Percentiles rank a stretch among this genome's conserved stretches.
phyloP scores from a whole-genome alignment of 345 rosid species.

The Conringia planisiliqua region DNA sequence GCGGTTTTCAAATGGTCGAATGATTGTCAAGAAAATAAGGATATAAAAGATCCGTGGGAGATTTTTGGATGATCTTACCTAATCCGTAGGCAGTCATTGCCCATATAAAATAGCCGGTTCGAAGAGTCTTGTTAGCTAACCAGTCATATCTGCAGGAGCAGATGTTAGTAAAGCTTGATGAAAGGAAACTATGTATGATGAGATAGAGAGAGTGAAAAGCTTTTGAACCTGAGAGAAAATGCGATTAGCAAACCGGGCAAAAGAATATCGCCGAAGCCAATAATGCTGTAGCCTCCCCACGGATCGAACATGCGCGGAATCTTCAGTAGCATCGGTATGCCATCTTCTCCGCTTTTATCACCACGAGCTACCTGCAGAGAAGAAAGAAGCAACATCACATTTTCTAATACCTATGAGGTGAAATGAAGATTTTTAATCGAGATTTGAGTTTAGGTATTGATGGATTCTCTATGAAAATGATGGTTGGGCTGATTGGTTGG shows the following conservation, averaged over 20 bases:
- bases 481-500: conserved; percentile 5
- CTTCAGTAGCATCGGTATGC: conserved; percentile 96
- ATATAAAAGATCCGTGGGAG: background rate
- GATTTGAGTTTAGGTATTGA: background rate
- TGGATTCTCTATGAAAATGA: background rate
- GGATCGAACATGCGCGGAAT: conserved; percentile 97
- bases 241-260: conserved; percentile 88
- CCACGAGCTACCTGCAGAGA: conserved; percentile 89
- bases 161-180: conserved; percentile 5
- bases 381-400: conserved; percentile 4
- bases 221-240: conserved; percentile 78
- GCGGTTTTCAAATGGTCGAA: conserved; percentile 20
- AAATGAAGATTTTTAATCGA: background rate
- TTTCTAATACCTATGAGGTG: background rate
- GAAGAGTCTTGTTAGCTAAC: conserved; percentile 81
- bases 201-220: conserved; percentile 3
- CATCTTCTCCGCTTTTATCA: conserved; percentile 92
- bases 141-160: conserved; percentile 69
- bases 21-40: background rate
- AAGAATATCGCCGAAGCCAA: conserved; percentile 98
- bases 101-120: conserved; percentile 92
- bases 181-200: conserved; percentile 7
- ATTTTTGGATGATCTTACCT: conserved; percentile 40
- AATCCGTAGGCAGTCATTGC: conserved; percentile 92
- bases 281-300: conserved; percentile 99